phyloP scores from a whole-genome alignment of 306 rosid species.

The Hippophae gyantsensis region DNA sequence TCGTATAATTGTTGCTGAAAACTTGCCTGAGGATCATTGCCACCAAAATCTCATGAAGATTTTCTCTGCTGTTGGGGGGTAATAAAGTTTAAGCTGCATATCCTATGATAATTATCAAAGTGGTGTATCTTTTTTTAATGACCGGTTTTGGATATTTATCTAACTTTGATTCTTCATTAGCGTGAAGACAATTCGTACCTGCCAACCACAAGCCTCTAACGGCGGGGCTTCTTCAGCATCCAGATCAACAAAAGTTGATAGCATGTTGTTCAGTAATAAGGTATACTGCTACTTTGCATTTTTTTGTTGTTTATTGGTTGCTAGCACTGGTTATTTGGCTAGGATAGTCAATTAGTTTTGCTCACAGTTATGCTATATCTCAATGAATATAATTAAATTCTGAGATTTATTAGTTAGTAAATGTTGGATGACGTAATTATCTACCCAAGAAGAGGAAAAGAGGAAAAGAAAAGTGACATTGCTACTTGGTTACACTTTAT shows the following conservation, averaged over 20 bases:
- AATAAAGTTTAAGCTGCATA: slow-evolving; percentile 13
- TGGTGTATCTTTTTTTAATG: background rate
- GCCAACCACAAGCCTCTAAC: slow-evolving; percentile 79
- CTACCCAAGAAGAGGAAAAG: too few species aligned
- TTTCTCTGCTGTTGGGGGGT: slow-evolving; percentile 93
- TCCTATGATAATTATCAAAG: background rate
- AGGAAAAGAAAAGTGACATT: too few species aligned
- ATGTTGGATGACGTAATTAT: too few species aligned
- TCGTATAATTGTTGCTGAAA: slow-evolving; percentile 90
- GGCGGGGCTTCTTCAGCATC: slow-evolving; percentile 61
- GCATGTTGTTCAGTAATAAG: slow-evolving; percentile 69
- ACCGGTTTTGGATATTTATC: slow-evolving; percentile 8
- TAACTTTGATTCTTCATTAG: slow-evolving; percentile 33
- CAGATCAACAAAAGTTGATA: slow-evolving; percentile 66
- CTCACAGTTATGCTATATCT: too few species aligned
- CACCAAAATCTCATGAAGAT: slow-evolving; percentile 96
- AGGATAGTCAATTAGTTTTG: too few species aligned
- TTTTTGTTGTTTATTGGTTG: too few species aligned
- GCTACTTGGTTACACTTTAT: too few species aligned
- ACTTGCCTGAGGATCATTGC: slow-evolving; percentile 98
- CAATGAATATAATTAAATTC: too few species aligned
- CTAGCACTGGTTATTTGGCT: too few species aligned
- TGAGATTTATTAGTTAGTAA: too few species aligned
- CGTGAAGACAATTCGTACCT: slow-evolving; percentile 88
- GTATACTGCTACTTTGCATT: slow-evolving; percentile 23